Evolutionary conservation across 805 yeast species (phyloP), one percentile per base, ranked within the genome.

Genomic region (Saccharomycopsis vini): DNA sequence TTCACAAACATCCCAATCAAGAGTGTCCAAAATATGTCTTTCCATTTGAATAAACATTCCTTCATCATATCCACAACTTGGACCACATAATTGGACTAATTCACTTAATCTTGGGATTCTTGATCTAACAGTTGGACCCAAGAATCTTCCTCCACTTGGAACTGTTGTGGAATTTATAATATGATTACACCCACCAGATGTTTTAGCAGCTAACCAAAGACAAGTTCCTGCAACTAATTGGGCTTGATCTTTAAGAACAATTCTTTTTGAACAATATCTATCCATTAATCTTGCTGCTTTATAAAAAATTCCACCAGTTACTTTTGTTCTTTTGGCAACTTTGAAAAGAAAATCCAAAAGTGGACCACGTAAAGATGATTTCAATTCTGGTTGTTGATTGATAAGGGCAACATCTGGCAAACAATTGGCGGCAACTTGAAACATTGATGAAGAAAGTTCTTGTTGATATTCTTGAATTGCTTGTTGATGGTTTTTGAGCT

Each of bases 201-300:
- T 71, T 60, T 90, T 90, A 21, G 95, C 80, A 2, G 95, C 86
- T 26, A 90, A 73, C 97, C 97, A 90, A 29, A 90, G 66, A 49
- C 95, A 86, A 3, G 95, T 86, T 49, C 95, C 83, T 26, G 94
- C 87, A 9, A 90, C 90, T 43, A 90, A 70, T 62, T 89, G 96
- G 49, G 86, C 79, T 62, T 89, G 97, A 46, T 84, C 89, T 52
- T 80, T 75, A 50, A 83, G 72, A 1, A 89, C 92, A 5, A 88
- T 77, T 54, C 97, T 71, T 54, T 80, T 82, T 42, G 95, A 82
- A 59, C 95, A 84, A 64, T 90, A 90, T 49, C 97, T 75, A 61
- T 90, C 98, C 49, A 90, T 83, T 42, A 89, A 70, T 54, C 81
- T 79, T 32, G 81, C 77, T 0, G 82, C 78, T 58, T 77, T 67